Percentiles rank a stretch among this genome's conserved stretches.
Conservation (phyloP, 495 filamentous ascomycete genomes). For the Trichoderma reesei region DNA sequence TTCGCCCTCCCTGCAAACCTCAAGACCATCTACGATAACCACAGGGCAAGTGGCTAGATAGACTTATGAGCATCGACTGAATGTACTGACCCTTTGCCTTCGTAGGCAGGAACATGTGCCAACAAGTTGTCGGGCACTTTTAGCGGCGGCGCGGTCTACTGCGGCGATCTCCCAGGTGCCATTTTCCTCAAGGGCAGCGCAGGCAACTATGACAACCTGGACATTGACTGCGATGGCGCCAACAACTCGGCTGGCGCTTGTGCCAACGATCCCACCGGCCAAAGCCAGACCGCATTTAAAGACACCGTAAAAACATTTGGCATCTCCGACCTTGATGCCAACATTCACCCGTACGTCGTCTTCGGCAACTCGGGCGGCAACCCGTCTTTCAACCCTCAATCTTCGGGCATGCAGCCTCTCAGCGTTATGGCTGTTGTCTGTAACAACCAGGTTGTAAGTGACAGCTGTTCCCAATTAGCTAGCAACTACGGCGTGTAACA, state of each 20-base stretch:
- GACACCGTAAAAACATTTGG: conserved; percentile 35
- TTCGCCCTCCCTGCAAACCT: not conserved
- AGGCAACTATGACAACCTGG: conserved; percentile 38
- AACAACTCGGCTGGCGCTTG: conserved; percentile 38
- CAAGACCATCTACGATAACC: conserved; percentile 1
- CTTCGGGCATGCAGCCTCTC: conserved; percentile 47
- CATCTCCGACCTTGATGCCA: conserved; percentile 48
- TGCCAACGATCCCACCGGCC: conserved; percentile 37
- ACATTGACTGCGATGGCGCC: conserved; percentile 58
- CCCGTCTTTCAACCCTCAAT: conserved; percentile 36
- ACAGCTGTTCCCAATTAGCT: too few relatives aligned
- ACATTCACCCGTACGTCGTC: conserved; percentile 57
- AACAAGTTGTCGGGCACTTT: not conserved
- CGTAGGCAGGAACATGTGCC: not conserved
- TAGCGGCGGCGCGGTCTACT: not conserved
- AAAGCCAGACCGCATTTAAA: conserved; percentile 46
- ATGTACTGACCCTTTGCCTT: not conserved
- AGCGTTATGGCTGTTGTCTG: conserved; percentile 59
- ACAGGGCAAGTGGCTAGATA: not conserved
- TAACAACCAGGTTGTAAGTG: conserved; percentile 39
- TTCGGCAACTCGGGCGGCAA: conserved; percentile 51
- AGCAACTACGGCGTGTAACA: not conserved
- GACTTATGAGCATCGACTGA: not conserved
- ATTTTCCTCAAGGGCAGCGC: conserved; percentile 4
- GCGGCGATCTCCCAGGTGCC: not conserved